phyloP scores from a whole-genome alignment of 2,329 filamentous ascomycete species.

The Penicillium psychrosexuale region DNA sequence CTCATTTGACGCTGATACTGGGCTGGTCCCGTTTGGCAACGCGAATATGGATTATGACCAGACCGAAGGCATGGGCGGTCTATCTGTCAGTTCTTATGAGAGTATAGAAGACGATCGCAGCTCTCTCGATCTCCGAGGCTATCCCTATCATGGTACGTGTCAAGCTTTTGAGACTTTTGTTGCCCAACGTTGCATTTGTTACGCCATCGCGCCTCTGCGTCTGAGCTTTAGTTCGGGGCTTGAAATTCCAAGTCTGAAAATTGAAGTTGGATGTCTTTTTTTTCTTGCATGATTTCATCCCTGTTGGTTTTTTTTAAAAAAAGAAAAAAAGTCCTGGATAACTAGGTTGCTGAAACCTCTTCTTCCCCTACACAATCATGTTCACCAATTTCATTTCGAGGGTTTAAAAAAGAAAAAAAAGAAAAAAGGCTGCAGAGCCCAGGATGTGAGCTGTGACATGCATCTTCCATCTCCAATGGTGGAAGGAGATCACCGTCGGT shows the following conservation, averaged over 20 bases:
- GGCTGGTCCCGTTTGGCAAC: slow-evolving; percentile 32
- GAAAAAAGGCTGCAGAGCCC: neutral
- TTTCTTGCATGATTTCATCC: neutral
- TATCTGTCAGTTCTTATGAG: slow-evolving; percentile 44
- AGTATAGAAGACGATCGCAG: slow-evolving; percentile 41
- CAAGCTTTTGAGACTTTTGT: slow-evolving; percentile 10
- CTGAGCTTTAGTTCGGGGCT: slow-evolving; percentile 3
- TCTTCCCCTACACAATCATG: neutral
- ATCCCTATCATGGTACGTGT: slow-evolving; percentile 42
- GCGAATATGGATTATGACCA: slow-evolving; percentile 41
- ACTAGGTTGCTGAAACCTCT: neutral
- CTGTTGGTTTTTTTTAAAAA: neutral
- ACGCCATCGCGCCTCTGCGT: slow-evolving; percentile 29
- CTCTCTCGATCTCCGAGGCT: slow-evolving; percentile 38
- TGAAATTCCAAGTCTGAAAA: slow-evolving; percentile 2
- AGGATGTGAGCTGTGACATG: neutral
- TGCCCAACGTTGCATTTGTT: slow-evolving; percentile 32
- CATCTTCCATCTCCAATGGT: neutral
- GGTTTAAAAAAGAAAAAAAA: neutral
- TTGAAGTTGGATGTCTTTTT: slow-evolving; percentile 2
- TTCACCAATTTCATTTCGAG: slow-evolving; percentile 3
- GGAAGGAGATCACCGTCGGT: slow-evolving; percentile 20
- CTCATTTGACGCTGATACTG: slow-evolving; percentile 38
- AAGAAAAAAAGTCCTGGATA: neutral
- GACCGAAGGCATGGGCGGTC: slow-evolving; percentile 40